Evolutionary conservation across 305 asterid genomes (phyloP), one percentile per base, ranked within the genome.

Genomic region (Rubia peregrina): DNA sequence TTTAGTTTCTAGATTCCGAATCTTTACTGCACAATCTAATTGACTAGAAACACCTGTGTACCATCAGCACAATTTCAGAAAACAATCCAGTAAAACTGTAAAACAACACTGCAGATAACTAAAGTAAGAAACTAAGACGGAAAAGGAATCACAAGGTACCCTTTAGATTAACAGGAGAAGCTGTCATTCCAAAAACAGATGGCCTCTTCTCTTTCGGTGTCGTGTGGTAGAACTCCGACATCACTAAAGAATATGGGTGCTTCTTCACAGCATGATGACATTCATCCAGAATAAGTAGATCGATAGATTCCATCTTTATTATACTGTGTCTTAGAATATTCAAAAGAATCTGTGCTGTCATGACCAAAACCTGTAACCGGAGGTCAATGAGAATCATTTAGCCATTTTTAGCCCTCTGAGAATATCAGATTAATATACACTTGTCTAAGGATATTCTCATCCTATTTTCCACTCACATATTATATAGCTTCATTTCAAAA

Each of bases 181-280:
- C 99, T 43, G 99, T 95, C 99, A 95, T 95, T 81, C 99, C 98
- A 83, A 95, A 95, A 78, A 95, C 90, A 64, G 98, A 86, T 69
- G 99, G 99, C 75, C 99, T 85, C 84, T 87, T 91, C 81, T 84
- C 98, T 87, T 86, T 90, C 33, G 85, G 87, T 48, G 95, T 88
- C 51, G 94, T 89, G 80, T 95, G 98, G 82, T 95, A 95, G 85
- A 95, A 95, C 84, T 95, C 98, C 40, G 98, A 95, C 99, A 95
- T 95, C 77, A 95, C 99, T 74, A 95, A 80, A 73, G 99, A 95
- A 79, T 91, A 95, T 21, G 99, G 99, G 80, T 95, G 99, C 79
- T 95, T 95, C 89, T 95, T 95, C 80, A 95, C 99, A 76, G 99
- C 99, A 90, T 95, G 99, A 85, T 95, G 99, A 65, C 99, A 95